A percentile compares a stretch with the other conserved stretches of the same genome.
Evolutionary conservation across 768 basidiomycete genomes (phyloP).

Genomic region (Lentinula detonsa): DNA sequence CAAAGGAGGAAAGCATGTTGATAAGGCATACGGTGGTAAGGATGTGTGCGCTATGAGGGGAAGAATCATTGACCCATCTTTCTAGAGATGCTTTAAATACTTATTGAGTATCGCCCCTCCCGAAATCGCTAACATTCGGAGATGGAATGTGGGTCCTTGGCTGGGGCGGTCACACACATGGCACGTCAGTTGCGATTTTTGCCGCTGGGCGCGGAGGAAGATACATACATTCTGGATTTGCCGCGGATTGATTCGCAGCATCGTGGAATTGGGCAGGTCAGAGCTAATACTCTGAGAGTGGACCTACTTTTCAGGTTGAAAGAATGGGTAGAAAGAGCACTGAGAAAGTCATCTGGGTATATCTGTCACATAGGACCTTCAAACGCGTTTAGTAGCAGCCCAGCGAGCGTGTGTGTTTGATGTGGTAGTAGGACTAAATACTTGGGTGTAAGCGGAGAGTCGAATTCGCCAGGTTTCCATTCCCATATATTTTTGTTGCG

Average conservation of each 20-base stretch:
- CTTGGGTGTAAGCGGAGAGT: not conserved
- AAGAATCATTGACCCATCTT: not conserved
- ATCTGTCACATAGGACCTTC: no score
- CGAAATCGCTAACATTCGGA: not conserved
- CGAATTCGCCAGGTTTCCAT: not conserved
- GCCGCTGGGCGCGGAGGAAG: conserved; percentile 2
- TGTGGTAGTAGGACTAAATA: no score
- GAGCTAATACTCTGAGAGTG: not conserved
- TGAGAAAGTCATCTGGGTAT: not conserved
- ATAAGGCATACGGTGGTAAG: not conserved
- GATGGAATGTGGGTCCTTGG: not conserved
- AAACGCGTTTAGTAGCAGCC: not conserved
- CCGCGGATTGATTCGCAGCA: conserved; percentile 7
- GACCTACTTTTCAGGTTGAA: no score
- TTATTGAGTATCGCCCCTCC: not conserved
- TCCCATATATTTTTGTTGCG: not conserved
- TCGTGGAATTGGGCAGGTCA: not conserved
- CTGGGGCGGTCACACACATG: not conserved
- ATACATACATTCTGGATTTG: not conserved
- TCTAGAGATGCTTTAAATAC: not conserved
- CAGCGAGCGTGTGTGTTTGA: not conserved
- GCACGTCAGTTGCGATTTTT: not conserved
- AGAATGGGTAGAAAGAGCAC: not conserved
- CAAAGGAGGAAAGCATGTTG: not conserved
- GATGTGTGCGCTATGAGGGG: not conserved